Evolutionary conservation across 1,284 basidiomycete genomes (phyloP), one percentile per base, ranked within the genome.

Genomic region (Peniophora sp.): DNA sequence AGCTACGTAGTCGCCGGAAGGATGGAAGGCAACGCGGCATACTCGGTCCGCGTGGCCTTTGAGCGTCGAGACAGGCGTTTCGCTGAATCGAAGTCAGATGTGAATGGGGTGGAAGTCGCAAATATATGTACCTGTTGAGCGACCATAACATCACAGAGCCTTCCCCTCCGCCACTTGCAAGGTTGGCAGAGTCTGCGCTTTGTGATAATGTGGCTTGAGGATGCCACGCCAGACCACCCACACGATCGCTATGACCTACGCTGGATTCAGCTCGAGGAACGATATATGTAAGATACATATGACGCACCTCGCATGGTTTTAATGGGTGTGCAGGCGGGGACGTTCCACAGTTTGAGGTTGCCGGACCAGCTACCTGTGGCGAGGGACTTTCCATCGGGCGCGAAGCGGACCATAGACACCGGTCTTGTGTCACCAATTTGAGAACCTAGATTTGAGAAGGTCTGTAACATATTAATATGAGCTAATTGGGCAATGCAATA

Each of bases 191-290:
- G 32, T 79, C 75, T 48, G 78, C 71, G 10, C 77, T 74, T 60
- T 92, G 88, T 0, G 80, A 74, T n/a, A 96, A 62, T 0, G 95
- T 97, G 17, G 96, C 94, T 59, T 83, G 74, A 0, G 97, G 97
- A 73, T 99, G 96, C 97, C 97, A 99, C 27, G 95, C 94, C 24
- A 97, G 82, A 15, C 97, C 97, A 46, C 95, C 92, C 17, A 99
- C 83, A 53, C 90, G 88, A 64, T 99, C 97, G 37, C 74, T 81
- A 60, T 98, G 96, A 0, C 89, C 92, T 85, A 59, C 34, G 48
- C 35, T 47, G 34, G 39, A 20, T 50, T 34, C 43, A 45, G 47
- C 43, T 35, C 18, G 2, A 34, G 8, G 36, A 24, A 48, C 34
- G 18, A 47, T 39, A 36, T 36, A n/a, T 10, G 34, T 20, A 20